A percentile compares a stretch with the other conserved stretches of the same genome.
Conservation (phyloP, 352 stramenopile genomes). For the Phytophthora hibernalis region DNA sequence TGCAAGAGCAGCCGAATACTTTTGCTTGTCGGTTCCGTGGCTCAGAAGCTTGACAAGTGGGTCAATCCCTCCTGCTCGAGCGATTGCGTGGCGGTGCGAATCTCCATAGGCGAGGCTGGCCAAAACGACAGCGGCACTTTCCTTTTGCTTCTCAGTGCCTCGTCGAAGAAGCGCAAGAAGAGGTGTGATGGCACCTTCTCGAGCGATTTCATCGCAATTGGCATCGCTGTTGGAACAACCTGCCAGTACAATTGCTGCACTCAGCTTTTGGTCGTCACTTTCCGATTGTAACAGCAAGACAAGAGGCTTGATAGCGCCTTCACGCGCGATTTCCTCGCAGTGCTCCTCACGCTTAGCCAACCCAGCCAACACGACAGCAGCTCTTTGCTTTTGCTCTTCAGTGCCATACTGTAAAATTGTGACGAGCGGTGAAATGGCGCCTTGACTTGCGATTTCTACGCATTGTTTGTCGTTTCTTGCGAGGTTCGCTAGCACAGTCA, state of each 20-base stretch:
- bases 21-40: background rate
- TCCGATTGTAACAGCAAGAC: background rate
- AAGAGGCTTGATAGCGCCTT: background rate
- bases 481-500: background rate
- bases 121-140: background rate
- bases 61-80: background rate
- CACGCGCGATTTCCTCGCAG: conserved; percentile 1
- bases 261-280: background rate
- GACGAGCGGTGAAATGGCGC: background rate
- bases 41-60: background rate
- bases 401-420: background rate
- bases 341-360: background rate
- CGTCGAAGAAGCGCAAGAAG: conserved; percentile 1
- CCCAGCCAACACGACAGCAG: conserved; percentile 1
- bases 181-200: background rate
- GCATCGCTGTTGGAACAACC: background rate
- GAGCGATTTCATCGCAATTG: background rate
- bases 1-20: background rate
- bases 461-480: background rate
- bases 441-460: background rate
- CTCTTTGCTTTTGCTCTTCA: background rate
- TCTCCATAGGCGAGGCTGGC: background rate
- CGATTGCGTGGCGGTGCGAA: background rate
- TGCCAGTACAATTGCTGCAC: background rate
- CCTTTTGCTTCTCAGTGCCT: background rate